These are phyloP conservation scores for Scytalidium sp. DNA, from an alignment of 2,329 filamentous ascomycete genomes.

Conservation along the genomic window DNA sequence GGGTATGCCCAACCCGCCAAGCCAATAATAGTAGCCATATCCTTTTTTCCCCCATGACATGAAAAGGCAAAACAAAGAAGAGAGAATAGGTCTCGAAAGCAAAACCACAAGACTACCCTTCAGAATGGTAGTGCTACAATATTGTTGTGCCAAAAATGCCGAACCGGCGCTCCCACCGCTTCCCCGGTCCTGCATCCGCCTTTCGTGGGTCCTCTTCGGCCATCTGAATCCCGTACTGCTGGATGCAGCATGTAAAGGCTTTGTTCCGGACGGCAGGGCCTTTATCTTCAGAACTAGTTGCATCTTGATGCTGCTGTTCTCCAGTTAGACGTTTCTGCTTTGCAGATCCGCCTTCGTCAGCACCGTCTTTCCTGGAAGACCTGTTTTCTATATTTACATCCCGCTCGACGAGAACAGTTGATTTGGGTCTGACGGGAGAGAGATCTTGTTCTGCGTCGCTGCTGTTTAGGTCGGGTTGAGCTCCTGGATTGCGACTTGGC, in stretches of 20 bases:
- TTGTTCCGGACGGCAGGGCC: conserved; percentile 40
- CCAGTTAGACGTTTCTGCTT: neutral
- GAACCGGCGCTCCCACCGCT: conserved; percentile 61
- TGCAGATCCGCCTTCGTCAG: too few species aligned
- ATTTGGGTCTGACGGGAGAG: conserved; percentile 4
- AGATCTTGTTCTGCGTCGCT: conserved; percentile 19
- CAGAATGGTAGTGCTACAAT: too few species aligned
- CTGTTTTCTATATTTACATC: neutral
- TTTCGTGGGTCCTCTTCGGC: conserved; percentile 34
- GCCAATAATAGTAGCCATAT: too few species aligned
- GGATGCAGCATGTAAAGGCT: conserved; percentile 68
- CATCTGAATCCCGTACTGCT: conserved; percentile 63
- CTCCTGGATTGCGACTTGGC: conserved; percentile 11
- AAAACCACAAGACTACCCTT: too few species aligned
- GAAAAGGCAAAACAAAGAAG: neutral
- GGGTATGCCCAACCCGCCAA: too few species aligned
- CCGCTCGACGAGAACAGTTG: conserved; percentile 2
- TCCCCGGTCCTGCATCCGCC: conserved; percentile 41
- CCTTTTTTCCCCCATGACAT: too few species aligned
- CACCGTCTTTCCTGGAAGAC: too few species aligned
- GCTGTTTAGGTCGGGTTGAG: conserved; percentile 20
- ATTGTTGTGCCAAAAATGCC: conserved; percentile 65
- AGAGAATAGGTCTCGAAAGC: too few species aligned
- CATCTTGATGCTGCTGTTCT: conserved; percentile 14
- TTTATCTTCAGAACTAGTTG: neutral